phyloP scores from a whole-genome alignment of 2,329 filamentous ascomycete species.

The Calycina marina region DNA sequence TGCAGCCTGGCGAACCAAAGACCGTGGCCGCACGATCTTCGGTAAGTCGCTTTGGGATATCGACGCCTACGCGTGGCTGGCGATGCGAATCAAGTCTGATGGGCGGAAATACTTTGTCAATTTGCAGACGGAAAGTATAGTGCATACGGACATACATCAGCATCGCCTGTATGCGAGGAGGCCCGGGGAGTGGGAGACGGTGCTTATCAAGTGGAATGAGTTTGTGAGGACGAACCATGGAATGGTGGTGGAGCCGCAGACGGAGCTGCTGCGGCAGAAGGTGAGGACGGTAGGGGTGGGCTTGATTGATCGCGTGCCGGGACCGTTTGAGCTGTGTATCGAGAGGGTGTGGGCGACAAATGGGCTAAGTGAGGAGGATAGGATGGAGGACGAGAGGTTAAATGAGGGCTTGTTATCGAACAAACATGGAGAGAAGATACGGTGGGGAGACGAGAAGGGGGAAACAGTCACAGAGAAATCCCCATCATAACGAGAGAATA shows the following conservation, averaged over 20 bases:
- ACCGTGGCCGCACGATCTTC: slow-evolving; percentile 66
- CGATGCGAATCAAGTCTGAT: slow-evolving; percentile 77
- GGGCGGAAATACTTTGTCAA: slow-evolving; percentile 90
- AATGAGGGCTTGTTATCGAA: slow-evolving; percentile 26
- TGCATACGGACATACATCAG: slow-evolving; percentile 91
- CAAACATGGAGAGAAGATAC: slow-evolving; percentile 29
- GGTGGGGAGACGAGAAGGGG: slow-evolving; percentile 27
- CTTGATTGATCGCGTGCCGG: slow-evolving; percentile 75
- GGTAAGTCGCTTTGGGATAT: slow-evolving; percentile 79
- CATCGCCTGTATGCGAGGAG: slow-evolving; percentile 70
- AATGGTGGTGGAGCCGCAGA: slow-evolving; percentile 82
- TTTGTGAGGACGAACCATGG: slow-evolving; percentile 94
- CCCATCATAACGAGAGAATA: no score
- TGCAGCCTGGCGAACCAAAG: slow-evolving; percentile 76
- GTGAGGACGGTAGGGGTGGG: slow-evolving; percentile 77
- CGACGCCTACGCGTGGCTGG: slow-evolving; percentile 77
- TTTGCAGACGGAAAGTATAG: slow-evolving; percentile 84
- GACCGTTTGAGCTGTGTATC: slow-evolving; percentile 76
- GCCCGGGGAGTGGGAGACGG: slow-evolving; percentile 84
- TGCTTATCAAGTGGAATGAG: slow-evolving; percentile 79
- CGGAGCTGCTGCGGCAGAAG: slow-evolving; percentile 74
- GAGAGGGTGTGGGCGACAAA: slow-evolving; percentile 89
- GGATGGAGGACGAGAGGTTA: slow-evolving; percentile 17
- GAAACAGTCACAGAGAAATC: no score
- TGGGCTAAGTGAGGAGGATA: slow-evolving; percentile 11